phyloP scores from a whole-genome alignment of 768 basidiomycete genomes.

The Leccinum subtestaceum region DNA sequence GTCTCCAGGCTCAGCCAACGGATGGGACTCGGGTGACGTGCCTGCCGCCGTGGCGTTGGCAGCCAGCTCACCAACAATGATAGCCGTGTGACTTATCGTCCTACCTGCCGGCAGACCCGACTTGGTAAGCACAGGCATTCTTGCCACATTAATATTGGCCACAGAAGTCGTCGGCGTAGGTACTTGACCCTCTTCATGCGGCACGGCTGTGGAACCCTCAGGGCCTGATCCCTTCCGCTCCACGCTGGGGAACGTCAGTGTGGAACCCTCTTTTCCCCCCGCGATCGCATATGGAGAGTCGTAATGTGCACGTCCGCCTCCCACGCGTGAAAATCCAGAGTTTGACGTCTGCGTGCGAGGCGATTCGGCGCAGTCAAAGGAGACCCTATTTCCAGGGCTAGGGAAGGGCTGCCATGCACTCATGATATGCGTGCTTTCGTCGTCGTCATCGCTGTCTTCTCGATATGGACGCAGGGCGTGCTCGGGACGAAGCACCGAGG shows the following conservation, averaged over 20 bases:
- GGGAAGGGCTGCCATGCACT: constrained; percentile 87
- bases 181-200: constrained; percentile 39
- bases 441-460: constrained; percentile 74
- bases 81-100: constrained; percentile 79
- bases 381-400: constrained; percentile 29
- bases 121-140: constrained; percentile 35
- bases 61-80: constrained; percentile 64
- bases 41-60: constrained; percentile 21
- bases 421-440: constrained; percentile 81
- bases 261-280: constrained; percentile 46
- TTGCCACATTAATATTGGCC: constrained; percentile 39
- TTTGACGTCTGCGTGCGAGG: constrained; percentile 30
- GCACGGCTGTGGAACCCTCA: constrained; percentile 22
- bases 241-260: constrained; percentile 64
- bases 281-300: constrained; percentile 82
- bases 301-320: constrained; percentile 84
- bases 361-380: constrained; percentile 27
- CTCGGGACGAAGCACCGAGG: constrained; percentile 75
- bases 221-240: constrained; percentile 39
- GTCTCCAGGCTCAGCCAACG: constrained; percentile 19
- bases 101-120: constrained; percentile 56
- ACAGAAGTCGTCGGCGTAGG: constrained; percentile 52
- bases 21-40: constrained; percentile 19
- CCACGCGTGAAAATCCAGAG: constrained; percentile 82
- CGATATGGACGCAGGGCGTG: constrained; percentile 73